phyloP scores from a whole-genome alignment of 768 basidiomycete species.

The Mycena olivaceomarginata region DNA sequence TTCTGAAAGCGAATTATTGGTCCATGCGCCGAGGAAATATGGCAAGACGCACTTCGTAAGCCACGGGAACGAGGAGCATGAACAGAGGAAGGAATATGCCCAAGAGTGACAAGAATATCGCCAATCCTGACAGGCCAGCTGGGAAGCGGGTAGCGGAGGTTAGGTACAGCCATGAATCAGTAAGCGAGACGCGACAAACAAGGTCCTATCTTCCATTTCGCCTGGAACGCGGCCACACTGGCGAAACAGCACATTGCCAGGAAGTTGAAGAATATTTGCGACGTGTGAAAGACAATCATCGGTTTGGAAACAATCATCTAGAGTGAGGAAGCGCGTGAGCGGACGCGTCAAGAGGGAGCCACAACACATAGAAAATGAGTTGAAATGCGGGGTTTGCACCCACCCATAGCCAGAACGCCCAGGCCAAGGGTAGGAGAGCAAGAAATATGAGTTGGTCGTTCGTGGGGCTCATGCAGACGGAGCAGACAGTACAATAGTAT shows the following conservation, averaged over 20 bases:
- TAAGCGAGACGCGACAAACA: conserved; percentile 72
- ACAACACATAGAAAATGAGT: conserved; percentile 41
- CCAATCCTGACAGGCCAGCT: conserved; percentile 94
- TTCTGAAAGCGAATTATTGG: conserved; percentile 58
- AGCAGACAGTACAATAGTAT: conserved; percentile 49
- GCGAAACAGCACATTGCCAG: conserved; percentile 95
- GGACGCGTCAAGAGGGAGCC: conserved; percentile 33
- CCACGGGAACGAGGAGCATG: conserved; percentile 85
- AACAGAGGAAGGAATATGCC: conserved; percentile 85
- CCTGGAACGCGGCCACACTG: conserved; percentile 92
- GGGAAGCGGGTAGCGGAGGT: conserved; percentile 8
- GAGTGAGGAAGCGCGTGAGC: conserved; percentile 42
- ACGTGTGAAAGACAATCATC: conserved; percentile 83
- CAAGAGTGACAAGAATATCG: conserved; percentile 85
- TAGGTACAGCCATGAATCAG: neutral
- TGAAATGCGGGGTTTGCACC: conserved; percentile 1
- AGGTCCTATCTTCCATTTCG: conserved; percentile 88
- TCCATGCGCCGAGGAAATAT: neutral
- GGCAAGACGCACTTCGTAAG: conserved; percentile 69
- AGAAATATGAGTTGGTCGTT: conserved; percentile 74
- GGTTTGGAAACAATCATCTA: conserved; percentile 95
- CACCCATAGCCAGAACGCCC: conserved; percentile 85
- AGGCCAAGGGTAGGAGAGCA: conserved; percentile 79
- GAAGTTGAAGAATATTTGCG: conserved; percentile 95
- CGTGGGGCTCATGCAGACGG: conserved; percentile 58